Conservation (phyloP, 345 rosid species). For the Arabidopsis arenosa region DNA sequence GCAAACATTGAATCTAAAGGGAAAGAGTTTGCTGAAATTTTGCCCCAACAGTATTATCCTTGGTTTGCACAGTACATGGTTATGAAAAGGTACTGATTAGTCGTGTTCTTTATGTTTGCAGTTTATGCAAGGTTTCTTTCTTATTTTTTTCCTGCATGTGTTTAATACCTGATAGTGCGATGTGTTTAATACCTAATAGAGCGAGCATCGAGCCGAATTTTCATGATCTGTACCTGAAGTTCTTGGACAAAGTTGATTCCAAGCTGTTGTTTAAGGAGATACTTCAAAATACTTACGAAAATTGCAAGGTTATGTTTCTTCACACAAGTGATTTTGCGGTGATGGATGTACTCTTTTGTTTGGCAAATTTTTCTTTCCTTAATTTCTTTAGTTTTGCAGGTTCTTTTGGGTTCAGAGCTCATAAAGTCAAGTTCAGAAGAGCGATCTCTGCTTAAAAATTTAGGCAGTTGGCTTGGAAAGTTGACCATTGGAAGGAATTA, state of each 20-base stretch:
- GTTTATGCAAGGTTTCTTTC: conserved; percentile 12
- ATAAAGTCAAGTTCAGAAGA: conserved; percentile 98
- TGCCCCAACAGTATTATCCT: conserved; percentile 80
- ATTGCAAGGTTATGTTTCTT: conserved; percentile 78
- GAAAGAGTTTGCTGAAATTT: conserved; percentile 81
- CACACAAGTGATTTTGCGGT: neutral
- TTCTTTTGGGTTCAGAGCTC: conserved; percentile 95
- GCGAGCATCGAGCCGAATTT: conserved; percentile 99
- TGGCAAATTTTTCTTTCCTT: neutral
- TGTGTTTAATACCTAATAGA: conserved; percentile 49
- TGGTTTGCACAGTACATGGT: conserved; percentile 99
- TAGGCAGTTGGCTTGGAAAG: conserved; percentile 99
- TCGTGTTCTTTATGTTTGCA: conserved; percentile 4
- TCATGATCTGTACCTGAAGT: conserved; percentile 93
- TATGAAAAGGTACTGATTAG: conserved; percentile 74
- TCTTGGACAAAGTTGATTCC: conserved; percentile 84
- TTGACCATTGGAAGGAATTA: conserved; percentile 96
- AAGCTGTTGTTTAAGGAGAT: conserved; percentile 86
- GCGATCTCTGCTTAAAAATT: conserved; percentile 90
- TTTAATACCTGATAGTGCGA: conserved; percentile 62
- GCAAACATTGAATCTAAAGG: conserved; percentile 82
- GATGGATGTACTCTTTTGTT: neutral
- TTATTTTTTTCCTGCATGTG: conserved; percentile 15
- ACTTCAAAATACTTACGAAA: conserved; percentile 87
- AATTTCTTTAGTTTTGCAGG: conserved; percentile 53